Percentiles rank a stretch among this genome's conserved stretches.
Evolutionary conservation across 352 stramenopile species (phyloP).

Genomic region (Globisporangium acanthophoron): DNA sequence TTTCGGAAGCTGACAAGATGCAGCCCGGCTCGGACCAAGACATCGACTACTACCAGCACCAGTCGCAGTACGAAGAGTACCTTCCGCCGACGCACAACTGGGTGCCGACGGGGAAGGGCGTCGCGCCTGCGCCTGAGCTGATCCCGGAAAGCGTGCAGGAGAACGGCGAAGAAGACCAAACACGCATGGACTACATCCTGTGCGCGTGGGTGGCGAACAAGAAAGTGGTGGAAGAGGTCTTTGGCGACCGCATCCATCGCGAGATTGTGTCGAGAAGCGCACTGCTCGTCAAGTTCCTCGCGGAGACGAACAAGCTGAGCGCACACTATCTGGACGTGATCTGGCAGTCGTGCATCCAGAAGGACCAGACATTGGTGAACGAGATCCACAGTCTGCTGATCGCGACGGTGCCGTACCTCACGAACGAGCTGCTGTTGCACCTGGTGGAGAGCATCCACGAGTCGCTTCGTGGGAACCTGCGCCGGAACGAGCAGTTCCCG

Average conservation of each 20-base stretch:
- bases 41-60: conserved; percentile 99
- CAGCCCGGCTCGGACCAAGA: conserved; percentile 97
- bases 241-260: conserved; percentile 85
- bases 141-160: conserved; percentile 57
- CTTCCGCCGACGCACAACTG: conserved; percentile 89
- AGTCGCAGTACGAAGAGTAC: conserved; percentile 92
- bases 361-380: conserved; percentile 77
- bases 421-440: conserved; percentile 62
- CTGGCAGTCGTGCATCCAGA: conserved; percentile 76
- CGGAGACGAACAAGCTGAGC: conserved; percentile 73
- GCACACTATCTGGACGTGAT: conserved; percentile 64
- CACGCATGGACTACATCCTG: conserved; percentile 68
- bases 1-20: conserved; percentile 96
- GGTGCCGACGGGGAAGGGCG: conserved; percentile 76
- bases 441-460: conserved; percentile 64
- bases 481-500: conserved; percentile 52
- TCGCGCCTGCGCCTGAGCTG: conserved; percentile 61
- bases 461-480: conserved; percentile 41
- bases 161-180: conserved; percentile 36
- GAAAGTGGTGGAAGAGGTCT: conserved; percentile 80
- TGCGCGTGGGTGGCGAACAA: conserved; percentile 69
- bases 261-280: conserved; percentile 83
- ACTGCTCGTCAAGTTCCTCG: conserved; percentile 80
- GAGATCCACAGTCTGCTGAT: conserved; percentile 84
- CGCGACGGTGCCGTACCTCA: conserved; percentile 66